Conservation (phyloP, 805 yeast species). For the Hanseniaspora clermontiae region DNA sequence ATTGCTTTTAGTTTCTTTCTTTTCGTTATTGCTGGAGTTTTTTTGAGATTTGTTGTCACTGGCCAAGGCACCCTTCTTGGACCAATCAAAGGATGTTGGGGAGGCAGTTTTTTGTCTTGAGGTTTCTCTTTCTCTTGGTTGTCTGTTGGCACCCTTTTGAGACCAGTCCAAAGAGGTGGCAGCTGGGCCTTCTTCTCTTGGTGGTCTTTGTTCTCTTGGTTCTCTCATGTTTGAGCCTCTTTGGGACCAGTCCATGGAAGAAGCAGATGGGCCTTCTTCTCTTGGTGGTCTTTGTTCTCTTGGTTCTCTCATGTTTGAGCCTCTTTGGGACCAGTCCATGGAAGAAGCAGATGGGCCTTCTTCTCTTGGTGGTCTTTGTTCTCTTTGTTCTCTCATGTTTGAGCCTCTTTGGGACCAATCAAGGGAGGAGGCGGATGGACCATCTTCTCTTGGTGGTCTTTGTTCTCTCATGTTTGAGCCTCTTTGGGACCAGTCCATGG, state of each 20-base stretch:
- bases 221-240: neutral
- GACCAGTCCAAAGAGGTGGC: neutral
- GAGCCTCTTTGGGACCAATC: conserved; percentile 5
- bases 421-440: neutral
- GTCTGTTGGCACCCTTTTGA: conserved; percentile 3
- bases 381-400: neutral
- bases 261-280: neutral
- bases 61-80: conserved; percentile 3
- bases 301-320: neutral
- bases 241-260: neutral
- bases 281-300: too few relatives aligned
- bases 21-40: neutral
- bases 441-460: neutral
- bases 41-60: neutral
- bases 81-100: conserved; percentile 1
- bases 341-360: neutral
- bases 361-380: neutral
- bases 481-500: conserved; percentile 7
- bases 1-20: neutral
- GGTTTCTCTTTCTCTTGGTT: neutral
- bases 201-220: too few relatives aligned
- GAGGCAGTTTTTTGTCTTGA: neutral
- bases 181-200: neutral
- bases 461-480: conserved; percentile 4
- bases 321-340: conserved; percentile 5